Percentiles rank a stretch among this genome's conserved stretches.
Conservation (phyloP, 352 stramenopile genomes). For the Globisporangium abappressorium region DNA sequence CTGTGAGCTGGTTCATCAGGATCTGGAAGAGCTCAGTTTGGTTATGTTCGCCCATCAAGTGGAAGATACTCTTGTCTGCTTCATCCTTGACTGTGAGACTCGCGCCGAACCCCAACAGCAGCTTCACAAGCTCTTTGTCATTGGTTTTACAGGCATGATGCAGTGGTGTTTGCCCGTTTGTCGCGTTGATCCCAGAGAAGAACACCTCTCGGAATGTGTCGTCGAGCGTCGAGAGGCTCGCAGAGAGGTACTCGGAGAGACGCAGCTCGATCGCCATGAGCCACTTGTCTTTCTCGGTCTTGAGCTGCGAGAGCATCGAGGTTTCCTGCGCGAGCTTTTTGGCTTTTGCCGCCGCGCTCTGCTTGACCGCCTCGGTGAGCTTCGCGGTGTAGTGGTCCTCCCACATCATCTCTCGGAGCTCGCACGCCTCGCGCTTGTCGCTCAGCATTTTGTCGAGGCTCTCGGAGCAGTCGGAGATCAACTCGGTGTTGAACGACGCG, state of each 20-base stretch:
- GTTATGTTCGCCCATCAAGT: constrained; percentile 39
- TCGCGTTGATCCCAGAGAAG: constrained; percentile 39
- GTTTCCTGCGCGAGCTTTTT: constrained; percentile 57
- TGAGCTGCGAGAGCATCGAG: constrained; percentile 47
- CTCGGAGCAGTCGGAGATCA: constrained; percentile 52
- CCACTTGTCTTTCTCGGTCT: constrained; percentile 59
- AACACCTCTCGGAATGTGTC: constrained; percentile 24
- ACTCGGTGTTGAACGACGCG: constrained; percentile 34
- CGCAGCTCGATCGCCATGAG: constrained; percentile 67
- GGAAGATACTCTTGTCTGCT: constrained; percentile 42
- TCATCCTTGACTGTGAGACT: constrained; percentile 34
- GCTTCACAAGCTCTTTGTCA: constrained; percentile 34
- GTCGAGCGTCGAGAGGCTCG: constrained; percentile 27
- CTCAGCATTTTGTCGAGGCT: constrained; percentile 38
- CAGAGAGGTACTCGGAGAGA: constrained; percentile 37
- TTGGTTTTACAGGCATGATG: constrained; percentile 53
- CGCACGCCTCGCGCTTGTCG: constrained; percentile 47
- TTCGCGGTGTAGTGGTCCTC: constrained; percentile 48
- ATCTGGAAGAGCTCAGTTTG: constrained; percentile 42
- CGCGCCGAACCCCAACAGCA: constrained; percentile 39
- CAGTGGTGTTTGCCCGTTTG: constrained; percentile 44
- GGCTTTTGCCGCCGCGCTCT: constrained; percentile 18
- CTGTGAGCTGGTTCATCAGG: constrained; percentile 22
- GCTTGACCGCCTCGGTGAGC: constrained; percentile 24
- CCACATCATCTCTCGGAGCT: constrained; percentile 64